These are phyloP conservation scores for Epichloe sp. DNA, from an alignment of 2,329 filamentous ascomycete species.

Conservation along the genomic window DNA sequence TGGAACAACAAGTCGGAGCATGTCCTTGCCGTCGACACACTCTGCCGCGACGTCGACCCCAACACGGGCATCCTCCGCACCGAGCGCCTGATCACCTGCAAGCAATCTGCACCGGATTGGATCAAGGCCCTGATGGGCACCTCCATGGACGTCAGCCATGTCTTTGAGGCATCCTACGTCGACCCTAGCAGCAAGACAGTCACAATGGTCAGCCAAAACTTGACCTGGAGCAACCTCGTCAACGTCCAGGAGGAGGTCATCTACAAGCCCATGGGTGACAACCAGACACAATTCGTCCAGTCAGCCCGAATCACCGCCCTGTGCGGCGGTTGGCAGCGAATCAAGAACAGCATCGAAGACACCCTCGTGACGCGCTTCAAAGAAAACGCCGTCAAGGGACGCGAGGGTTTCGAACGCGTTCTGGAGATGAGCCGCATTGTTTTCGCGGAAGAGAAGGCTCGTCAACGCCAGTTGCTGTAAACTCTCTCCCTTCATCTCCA, in stretches of 20 bases:
- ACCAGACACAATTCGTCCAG: slow-evolving; percentile 71
- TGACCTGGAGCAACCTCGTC: slow-evolving; percentile 84
- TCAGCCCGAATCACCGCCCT: slow-evolving; percentile 86
- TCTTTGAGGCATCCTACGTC: slow-evolving; percentile 94
- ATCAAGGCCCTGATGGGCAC: slow-evolving; percentile 63
- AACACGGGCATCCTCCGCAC: slow-evolving; percentile 47
- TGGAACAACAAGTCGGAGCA: slow-evolving; percentile 99
- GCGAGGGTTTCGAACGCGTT: slow-evolving; percentile 90
- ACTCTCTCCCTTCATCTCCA: background rate
- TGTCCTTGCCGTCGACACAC: slow-evolving; percentile 87
- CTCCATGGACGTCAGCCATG: slow-evolving; percentile 66
- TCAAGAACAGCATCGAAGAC: slow-evolving; percentile 93
- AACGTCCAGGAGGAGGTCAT: slow-evolving; percentile 86
- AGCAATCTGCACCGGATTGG: slow-evolving; percentile 60
- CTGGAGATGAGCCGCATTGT: slow-evolving; percentile 85
- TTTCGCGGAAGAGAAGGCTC: slow-evolving; percentile 77
- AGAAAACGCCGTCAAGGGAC: slow-evolving; percentile 82
- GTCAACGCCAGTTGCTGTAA: slow-evolving; percentile 17
- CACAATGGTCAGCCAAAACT: slow-evolving; percentile 91
- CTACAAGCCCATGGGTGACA: slow-evolving; percentile 51
- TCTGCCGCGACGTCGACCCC: slow-evolving; percentile 53
- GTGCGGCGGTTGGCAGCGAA: slow-evolving; percentile 92
- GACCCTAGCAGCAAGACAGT: slow-evolving; percentile 73
- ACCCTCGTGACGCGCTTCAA: slow-evolving; percentile 76
- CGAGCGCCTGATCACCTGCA: slow-evolving; percentile 49